A percentile compares a stretch with the other conserved stretches of the same genome.
These are phyloP conservation scores for Bifiguratus adelaidae DNA, from an alignment of 192 early-diverging fungal genomes.

Conservation along the genomic window DNA sequence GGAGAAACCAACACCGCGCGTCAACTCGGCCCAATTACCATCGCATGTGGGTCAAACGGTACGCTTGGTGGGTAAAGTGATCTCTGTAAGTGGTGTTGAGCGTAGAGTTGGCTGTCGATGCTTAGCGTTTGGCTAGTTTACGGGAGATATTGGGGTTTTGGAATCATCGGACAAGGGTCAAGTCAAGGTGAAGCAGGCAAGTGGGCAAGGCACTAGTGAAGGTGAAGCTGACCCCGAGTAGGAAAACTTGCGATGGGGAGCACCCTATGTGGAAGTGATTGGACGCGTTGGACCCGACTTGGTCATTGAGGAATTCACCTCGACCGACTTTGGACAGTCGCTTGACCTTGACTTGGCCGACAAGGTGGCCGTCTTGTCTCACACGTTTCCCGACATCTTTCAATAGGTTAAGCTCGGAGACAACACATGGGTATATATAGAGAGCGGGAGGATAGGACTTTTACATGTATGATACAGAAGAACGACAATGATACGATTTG, in stretches of 20 bases:
- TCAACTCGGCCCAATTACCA: conserved; percentile 13
- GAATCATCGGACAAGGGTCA: conserved; percentile 20
- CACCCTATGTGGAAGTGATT: conserved; percentile 21
- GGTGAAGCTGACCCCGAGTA: neutral
- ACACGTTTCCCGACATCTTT: no score
- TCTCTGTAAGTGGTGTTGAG: conserved; percentile 9
- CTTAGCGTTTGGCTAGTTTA: conserved; percentile 2
- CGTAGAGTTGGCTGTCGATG: neutral
- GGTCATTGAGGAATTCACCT: conserved; percentile 15
- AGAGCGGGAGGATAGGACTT: no score
- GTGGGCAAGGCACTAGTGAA: conserved; percentile 6
- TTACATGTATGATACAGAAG: no score
- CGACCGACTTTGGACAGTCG: conserved; percentile 16
- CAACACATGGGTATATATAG: no score
- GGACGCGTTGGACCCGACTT: conserved; percentile 20
- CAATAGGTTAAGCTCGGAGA: no score
- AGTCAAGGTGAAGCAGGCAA: conserved; percentile 12
- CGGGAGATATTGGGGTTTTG: conserved; percentile 12
- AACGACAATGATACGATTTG: no score
- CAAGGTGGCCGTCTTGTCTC: no score
- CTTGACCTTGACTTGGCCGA: no score
- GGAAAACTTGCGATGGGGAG: conserved; percentile 1
- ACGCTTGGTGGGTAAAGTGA: conserved; percentile 11
- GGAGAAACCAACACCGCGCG: conserved; percentile 20
- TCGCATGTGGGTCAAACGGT: conserved; percentile 15